Evolutionary conservation across 495 filamentous ascomycete species (phyloP).

Genomic region (Mycothermus thermophilus): DNA sequence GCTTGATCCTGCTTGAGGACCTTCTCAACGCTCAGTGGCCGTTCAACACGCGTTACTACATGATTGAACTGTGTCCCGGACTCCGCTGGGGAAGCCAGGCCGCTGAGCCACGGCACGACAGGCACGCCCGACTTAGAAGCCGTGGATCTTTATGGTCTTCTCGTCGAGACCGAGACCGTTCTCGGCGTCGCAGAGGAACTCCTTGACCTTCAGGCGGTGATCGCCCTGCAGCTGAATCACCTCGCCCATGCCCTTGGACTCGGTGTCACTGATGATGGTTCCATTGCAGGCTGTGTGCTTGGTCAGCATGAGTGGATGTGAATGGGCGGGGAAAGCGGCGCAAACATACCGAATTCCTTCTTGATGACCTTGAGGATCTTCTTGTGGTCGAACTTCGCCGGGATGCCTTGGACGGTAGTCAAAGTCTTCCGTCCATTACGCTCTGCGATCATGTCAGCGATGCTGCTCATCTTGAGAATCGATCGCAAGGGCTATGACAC

Average conservation of each 20-base stretch:
- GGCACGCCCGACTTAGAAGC: conserved; percentile 48
- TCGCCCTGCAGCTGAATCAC: conserved; percentile 99
- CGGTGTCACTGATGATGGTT: conserved; percentile 91
- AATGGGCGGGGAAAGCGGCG: not conserved
- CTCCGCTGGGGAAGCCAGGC: conserved; percentile 6
- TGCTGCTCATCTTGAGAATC: no score
- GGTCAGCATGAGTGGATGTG: no score
- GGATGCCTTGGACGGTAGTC: conserved; percentile 96
- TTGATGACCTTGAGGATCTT: conserved; percentile 99
- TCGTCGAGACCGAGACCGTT: conserved; percentile 80
- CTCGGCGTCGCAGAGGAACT: conserved; percentile 92
- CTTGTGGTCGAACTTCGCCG: conserved; percentile 97
- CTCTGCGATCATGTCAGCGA: conserved; percentile 61
- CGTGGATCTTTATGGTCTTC: conserved; percentile 95
- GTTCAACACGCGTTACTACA: not conserved
- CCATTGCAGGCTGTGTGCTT: conserved; percentile 99
- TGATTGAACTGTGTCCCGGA: conserved; percentile 6
- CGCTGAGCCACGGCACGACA: conserved; percentile 14
- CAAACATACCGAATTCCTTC: conserved; percentile 85
- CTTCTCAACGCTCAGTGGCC: conserved; percentile 8
- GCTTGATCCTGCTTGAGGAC: conserved; percentile 5
- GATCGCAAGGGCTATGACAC: no score
- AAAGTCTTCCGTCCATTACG: conserved; percentile 99
- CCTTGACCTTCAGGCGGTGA: conserved; percentile 95
- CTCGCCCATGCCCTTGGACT: conserved; percentile 71